A percentile compares a stretch with the other conserved stretches of the same genome.
Conservation (phyloP, 2,329 filamentous ascomycete genomes). For the Paracoccidioides brasiliensis region DNA sequence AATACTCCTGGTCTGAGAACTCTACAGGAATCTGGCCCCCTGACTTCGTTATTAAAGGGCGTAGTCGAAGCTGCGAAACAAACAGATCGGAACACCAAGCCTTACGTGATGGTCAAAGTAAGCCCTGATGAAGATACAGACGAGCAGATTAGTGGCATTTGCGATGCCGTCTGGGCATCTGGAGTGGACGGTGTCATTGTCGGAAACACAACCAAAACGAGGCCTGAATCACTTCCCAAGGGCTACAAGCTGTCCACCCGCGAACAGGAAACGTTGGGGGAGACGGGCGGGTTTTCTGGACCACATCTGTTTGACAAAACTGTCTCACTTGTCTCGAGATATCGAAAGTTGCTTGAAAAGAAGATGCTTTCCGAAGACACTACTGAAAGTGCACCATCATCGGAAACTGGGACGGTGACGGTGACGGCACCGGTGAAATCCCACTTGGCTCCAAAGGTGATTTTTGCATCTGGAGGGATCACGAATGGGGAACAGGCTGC, state of each 20-base stretch:
- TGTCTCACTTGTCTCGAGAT: conserved; percentile 62
- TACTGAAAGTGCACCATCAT: conserved; percentile 10
- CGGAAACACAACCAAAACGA: conserved; percentile 86
- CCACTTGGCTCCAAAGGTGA: conserved; percentile 47
- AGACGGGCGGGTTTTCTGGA: conserved; percentile 82
- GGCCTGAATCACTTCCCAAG: conserved; percentile 55
- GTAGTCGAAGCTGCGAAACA: conserved; percentile 67
- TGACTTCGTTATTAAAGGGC: conserved; percentile 66
- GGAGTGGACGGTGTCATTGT: conserved; percentile 94
- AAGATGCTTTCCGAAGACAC: conserved; percentile 20
- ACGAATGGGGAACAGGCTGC: conserved; percentile 75
- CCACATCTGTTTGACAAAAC: conserved; percentile 79
- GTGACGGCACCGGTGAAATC: conserved; percentile 9
- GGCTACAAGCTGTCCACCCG: conserved; percentile 50
- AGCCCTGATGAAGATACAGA: conserved; percentile 87
- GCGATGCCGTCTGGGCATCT: conserved; percentile 65
- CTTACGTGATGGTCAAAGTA: conserved; percentile 93
- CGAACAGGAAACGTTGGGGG: conserved; percentile 56
- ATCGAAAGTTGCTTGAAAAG: conserved; percentile 55
- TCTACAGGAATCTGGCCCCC: conserved; percentile 69
- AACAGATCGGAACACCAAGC: conserved; percentile 57
- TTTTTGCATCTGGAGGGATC: conserved; percentile 90
- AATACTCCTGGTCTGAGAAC: conserved; percentile 87
- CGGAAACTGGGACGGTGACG: conserved; percentile 9
- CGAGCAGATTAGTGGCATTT: conserved; percentile 74